Percentiles rank a stretch among this genome's conserved stretches.
Conservation (phyloP, 805 yeast species). For the Babjeviella inositovora region DNA sequence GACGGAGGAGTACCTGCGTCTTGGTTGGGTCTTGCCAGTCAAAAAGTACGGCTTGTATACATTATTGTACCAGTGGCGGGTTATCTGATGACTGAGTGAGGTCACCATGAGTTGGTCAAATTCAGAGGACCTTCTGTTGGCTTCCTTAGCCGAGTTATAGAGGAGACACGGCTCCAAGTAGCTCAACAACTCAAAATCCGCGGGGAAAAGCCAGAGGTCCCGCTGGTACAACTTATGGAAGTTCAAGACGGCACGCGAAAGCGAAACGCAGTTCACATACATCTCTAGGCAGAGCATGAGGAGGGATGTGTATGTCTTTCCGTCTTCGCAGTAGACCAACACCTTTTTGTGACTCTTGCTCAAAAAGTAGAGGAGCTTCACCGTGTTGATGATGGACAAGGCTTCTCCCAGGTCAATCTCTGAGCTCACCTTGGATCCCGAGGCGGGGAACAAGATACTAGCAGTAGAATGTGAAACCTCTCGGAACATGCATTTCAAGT, state of each 20-base stretch:
- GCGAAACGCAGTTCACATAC: slow-evolving; percentile 13
- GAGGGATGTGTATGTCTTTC: slow-evolving; percentile 29
- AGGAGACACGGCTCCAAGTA: slow-evolving; percentile 16
- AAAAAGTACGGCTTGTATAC: not conserved
- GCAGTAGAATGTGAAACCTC: slow-evolving; percentile 1
- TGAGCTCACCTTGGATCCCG: slow-evolving; percentile 9
- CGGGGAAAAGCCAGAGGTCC: slow-evolving; percentile 21
- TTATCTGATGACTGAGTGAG: slow-evolving; percentile 2
- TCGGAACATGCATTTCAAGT: not conserved
- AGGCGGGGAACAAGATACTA: slow-evolving; percentile 16
- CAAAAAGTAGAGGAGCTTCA: slow-evolving; percentile 10
- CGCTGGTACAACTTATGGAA: slow-evolving; percentile 18
- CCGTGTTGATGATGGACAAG: slow-evolving; percentile 11
- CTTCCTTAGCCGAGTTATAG: slow-evolving; percentile 8
- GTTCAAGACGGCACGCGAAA: slow-evolving; percentile 18
- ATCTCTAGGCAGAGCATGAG: slow-evolving; percentile 19
- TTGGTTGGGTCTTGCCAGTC: too few relatives aligned
- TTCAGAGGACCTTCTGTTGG: too few relatives aligned
- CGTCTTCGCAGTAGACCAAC: slow-evolving; percentile 17
- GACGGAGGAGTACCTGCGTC: too few relatives aligned
- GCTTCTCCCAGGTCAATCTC: slow-evolving; percentile 9
- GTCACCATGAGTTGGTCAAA: not conserved
- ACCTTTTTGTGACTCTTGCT: slow-evolving; percentile 6
- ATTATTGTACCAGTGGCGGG: slow-evolving; percentile 2
- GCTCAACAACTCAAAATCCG: slow-evolving; percentile 17